Evolutionary conservation across 441 rosid genomes (phyloP).

Genomic region (Populus hybrid): DNA sequence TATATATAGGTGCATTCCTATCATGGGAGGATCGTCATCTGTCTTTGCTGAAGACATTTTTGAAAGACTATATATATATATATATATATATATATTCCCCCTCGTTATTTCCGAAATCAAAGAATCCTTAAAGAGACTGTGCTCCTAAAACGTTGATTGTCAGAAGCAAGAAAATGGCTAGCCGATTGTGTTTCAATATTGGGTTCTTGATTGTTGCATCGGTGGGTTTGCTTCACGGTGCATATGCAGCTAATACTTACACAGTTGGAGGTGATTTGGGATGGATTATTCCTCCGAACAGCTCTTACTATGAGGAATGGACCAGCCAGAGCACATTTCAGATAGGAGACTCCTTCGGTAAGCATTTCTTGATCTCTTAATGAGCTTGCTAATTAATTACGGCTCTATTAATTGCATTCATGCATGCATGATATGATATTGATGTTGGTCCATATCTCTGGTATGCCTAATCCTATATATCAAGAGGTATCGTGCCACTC

Average conservation of each 20-base stretch:
- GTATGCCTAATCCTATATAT: background rate
- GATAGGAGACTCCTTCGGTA: background rate
- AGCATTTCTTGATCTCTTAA: background rate
- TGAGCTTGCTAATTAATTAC: background rate
- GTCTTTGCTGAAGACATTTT: background rate
- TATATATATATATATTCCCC: too few relatives aligned
- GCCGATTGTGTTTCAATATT: too few relatives aligned
- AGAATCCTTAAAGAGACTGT: too few relatives aligned
- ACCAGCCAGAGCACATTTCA: slow-evolving; percentile 16
- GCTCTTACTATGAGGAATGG: slow-evolving; percentile 26
- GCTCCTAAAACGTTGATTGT: too few relatives aligned
- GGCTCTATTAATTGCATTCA: too few relatives aligned
- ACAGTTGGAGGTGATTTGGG: slow-evolving; percentile 9
- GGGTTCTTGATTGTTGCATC: too few relatives aligned
- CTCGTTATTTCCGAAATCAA: too few relatives aligned
- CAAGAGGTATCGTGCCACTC: background rate
- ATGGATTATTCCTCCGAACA: slow-evolving; percentile 13
- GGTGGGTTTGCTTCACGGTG: background rate
- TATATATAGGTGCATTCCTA: background rate
- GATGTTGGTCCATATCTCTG: too few relatives aligned
- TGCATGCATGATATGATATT: too few relatives aligned
- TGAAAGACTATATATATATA: too few relatives aligned
- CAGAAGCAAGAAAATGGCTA: too few relatives aligned
- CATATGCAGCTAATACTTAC: slow-evolving; percentile 7
- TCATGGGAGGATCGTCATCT: background rate